Percentiles rank a stretch among this genome's conserved stretches.
Conservation (phyloP, 495 filamentous ascomycete species). For the Trichoderma parareesei region DNA sequence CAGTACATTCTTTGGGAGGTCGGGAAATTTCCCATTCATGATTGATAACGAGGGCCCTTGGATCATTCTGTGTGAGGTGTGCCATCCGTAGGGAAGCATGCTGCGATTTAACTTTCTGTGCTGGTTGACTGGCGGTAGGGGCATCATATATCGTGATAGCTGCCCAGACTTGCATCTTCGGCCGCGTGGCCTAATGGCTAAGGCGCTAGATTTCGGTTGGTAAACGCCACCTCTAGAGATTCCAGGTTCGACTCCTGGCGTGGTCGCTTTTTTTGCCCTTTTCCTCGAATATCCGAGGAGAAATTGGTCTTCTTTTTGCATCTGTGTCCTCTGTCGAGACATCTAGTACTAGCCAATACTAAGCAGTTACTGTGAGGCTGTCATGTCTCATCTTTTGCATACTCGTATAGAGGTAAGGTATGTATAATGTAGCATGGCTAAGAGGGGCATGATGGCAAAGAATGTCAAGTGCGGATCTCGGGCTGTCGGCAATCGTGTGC, state of each 20-base stretch:
- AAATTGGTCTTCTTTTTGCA: background rate
- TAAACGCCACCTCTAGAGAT: slow-evolving; percentile 8
- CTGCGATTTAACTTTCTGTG: slow-evolving; percentile 8
- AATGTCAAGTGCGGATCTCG: background rate
- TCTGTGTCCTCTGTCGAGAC: background rate
- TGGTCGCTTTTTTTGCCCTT: background rate
- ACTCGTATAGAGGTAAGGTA: too few relatives aligned
- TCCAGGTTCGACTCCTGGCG: slow-evolving; percentile 14
- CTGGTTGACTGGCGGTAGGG: too few relatives aligned
- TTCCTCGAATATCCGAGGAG: background rate
- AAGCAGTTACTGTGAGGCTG: too few relatives aligned
- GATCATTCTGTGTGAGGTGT: too few relatives aligned
- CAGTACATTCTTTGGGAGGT: too few relatives aligned
- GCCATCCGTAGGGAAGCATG: slow-evolving; percentile 14
- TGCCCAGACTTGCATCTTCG: background rate
- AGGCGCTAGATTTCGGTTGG: slow-evolving; percentile 12
- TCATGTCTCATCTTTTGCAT: too few relatives aligned
- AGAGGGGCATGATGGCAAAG: too few relatives aligned
- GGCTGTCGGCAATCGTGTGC: background rate
- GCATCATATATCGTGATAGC: background rate
- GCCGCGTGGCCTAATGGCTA: slow-evolving; percentile 14
- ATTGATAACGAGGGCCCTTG: too few relatives aligned
- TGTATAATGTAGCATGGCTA: too few relatives aligned
- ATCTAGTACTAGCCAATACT: background rate
- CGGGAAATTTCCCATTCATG: too few relatives aligned